Base-by-base conservation (phyloP, 306 rosid genomes). In the Cucurbita moschata region DNA sequence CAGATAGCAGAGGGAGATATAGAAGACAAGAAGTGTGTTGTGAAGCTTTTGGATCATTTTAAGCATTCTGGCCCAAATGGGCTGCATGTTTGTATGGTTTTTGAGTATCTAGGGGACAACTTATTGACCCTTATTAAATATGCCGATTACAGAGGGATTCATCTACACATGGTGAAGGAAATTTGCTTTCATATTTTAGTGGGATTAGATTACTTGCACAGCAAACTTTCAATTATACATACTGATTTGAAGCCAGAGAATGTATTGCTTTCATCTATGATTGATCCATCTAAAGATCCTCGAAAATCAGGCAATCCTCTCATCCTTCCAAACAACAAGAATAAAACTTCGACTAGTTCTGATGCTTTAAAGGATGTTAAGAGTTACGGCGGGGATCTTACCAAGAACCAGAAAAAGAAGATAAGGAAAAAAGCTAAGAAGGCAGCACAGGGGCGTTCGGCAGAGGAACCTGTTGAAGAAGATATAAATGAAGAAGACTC, bases 181-280 rank as follows among this genome's bases (percentile, higher is more conserved):
- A 85, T 91, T 68, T 89, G 91, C 71, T 86, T 82, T 81, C 92
- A 89, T 79, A 55, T 89, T 77, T 79, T 91, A 79, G 96, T 85
- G 80, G 96, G 96, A 40, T 82, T 91, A 82, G 97, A 91, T 91
- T 91, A 91, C 82, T 83, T 91, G 74, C 97, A 91, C 37, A 76
- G 82, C 63, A 87, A 89, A 78, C 96, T 91, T 80, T 86, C 96
- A 43, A 83, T 91, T 43, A 89, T 91, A 83, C 97, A 91, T 66
- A 91, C 97, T 13, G 97, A 91, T 83, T 82, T 91, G 82, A 91
- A 91, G 78, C 97, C 96, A 0, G 97, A 91, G 71, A 91, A 91
- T 75, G 86, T 91, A 61, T 79, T 91, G 79, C 87, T 91, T 35
- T 71, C 82, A 72, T 86, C 92, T 0, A 81, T 63, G 84, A 85